These are phyloP conservation scores for Hirschioporus abietinus DNA, from an alignment of 768 basidiomycete genomes.

Conservation along the genomic window DNA sequence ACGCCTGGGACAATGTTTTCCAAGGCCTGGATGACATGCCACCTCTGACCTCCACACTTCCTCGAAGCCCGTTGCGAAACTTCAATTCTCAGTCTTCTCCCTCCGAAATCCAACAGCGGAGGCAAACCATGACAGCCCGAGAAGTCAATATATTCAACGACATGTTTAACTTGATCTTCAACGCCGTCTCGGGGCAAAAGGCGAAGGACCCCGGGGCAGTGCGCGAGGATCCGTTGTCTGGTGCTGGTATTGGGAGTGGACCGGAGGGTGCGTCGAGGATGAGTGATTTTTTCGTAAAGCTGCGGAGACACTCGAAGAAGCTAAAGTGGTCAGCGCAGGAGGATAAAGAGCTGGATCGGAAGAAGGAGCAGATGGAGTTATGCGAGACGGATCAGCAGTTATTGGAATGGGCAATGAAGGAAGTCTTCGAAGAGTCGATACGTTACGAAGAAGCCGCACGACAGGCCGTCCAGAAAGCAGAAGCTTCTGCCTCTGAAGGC, in stretches of 20 bases:
- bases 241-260: constrained; percentile 18
- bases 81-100: background rate
- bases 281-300: constrained; percentile 48
- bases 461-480: constrained; percentile 28
- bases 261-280: constrained; percentile 20
- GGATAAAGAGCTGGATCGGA: constrained; percentile 55
- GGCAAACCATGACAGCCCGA: constrained; percentile 61
- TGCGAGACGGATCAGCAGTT: constrained; percentile 66
- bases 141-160: constrained; percentile 65
- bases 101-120: constrained; percentile 21
- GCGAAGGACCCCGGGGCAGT: constrained; percentile 7
- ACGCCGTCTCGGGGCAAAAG: constrained; percentile 38
- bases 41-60: constrained; percentile 19
- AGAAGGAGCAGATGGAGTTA: constrained; percentile 68
- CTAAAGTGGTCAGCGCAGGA: constrained; percentile 46
- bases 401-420: constrained; percentile 63
- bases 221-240: constrained; percentile 5
- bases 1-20: constrained; percentile 54
- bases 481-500: constrained; percentile 6
- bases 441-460: constrained; percentile 44
- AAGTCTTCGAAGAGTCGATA: constrained; percentile 61
- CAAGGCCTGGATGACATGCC: constrained; percentile 33
- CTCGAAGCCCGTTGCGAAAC: constrained; percentile 14
- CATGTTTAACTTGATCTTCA: constrained; percentile 70
- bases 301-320: constrained; percentile 47